Evolutionary conservation across 169 alveolate species (phyloP), one percentile per base, ranked within the genome.

Genomic region (Plasmodium coatneyi): DNA sequence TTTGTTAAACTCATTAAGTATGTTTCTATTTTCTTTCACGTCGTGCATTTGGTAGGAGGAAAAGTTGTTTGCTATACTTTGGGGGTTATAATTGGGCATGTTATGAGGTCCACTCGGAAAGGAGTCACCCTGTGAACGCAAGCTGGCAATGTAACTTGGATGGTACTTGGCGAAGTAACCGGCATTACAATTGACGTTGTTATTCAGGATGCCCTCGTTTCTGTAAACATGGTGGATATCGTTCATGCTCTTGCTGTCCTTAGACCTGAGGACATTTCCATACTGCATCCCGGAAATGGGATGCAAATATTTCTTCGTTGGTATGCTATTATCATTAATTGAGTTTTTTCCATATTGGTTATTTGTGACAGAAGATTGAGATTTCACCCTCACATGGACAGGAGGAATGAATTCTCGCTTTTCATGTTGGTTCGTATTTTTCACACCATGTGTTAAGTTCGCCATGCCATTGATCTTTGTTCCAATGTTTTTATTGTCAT

Each of bases 291-390:
- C 79, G 22, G 56, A 54, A 49, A 81, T 54, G 10, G 79, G 32
- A 74, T 84, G 52, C 78, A 84, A 74, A 74, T 16, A 28, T n/a
- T 84, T 84, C 56, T 84, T 84, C 12, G 86, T 30, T 32, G 83
- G 46, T 36, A 84, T 49, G 28, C 28, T 81, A 52, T 36, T 32
- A 76, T 76, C 72, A 72, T 84, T 72, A 72, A 74, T 28, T 22
- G 32, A 3, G 12, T 74, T 74, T 49, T 46, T 76, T 71, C 66
- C 72, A 16, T 84, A 34, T 25, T 54, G 30, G 16, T n/a, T 34
- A 83, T 70, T 83, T 72, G 32, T 49, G 46, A 52, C 74, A 16
- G n/a, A 16, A 34, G 49, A n/a, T 32, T 54, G 25, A 12, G 76
- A 52, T 43, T 74, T 74, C 70, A 72, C 34, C 70, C 28, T 72